A percentile compares a stretch with the other conserved stretches of the same genome.
Conservation (phyloP, 768 basidiomycete genomes). For the Sutorius australiensis region DNA sequence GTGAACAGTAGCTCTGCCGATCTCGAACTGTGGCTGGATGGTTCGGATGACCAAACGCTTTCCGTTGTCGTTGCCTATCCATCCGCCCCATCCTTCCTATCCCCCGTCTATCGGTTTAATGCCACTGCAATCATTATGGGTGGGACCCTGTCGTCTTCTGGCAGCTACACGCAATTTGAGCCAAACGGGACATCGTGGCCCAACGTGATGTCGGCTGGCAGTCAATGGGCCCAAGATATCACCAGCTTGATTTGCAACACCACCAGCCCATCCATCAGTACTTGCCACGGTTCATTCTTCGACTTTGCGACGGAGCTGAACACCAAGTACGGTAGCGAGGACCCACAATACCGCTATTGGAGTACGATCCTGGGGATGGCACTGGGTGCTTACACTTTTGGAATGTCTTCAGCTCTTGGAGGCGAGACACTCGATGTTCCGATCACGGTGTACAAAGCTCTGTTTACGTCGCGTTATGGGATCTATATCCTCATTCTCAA, state of each 20-base stretch:
- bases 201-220: constrained; percentile 4
- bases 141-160: constrained; percentile 7
- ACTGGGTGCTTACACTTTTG: constrained; percentile 8
- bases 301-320: constrained; percentile 6
- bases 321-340: too few relatives aligned
- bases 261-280: neutral
- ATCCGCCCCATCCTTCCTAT: neutral
- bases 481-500: constrained; percentile 6
- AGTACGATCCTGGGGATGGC: constrained; percentile 5
- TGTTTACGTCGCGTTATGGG: neutral
- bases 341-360: neutral
- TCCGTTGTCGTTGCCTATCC: constrained; percentile 1
- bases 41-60: constrained; percentile 7
- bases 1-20: accelerated
- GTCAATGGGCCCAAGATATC: constrained; percentile 19
- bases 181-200: constrained; percentile 14
- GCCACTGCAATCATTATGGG: constrained; percentile 8
- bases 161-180: constrained; percentile 8
- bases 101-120: constrained; percentile 1
- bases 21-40: constrained; percentile 2
- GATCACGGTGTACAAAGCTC: neutral
- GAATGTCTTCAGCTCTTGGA: neutral
- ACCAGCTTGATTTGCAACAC: constrained; percentile 12
- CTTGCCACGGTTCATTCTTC: neutral
- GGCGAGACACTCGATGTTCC: neutral